Conservation (phyloP, 2,329 filamentous ascomycete species). For the Teratosphaeria pseudoeucalypti region DNA sequence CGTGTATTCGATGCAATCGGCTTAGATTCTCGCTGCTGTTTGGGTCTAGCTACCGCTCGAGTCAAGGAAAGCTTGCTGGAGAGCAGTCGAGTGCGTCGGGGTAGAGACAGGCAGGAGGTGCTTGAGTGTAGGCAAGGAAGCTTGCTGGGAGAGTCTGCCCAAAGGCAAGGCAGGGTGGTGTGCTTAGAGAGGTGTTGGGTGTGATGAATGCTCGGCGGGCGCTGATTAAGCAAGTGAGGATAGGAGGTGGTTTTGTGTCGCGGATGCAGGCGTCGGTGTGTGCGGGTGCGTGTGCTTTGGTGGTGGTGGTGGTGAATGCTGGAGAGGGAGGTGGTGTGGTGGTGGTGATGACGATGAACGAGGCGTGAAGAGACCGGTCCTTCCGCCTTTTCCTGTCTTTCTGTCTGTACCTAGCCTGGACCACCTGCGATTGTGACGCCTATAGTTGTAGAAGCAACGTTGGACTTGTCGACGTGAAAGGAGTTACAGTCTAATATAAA, state of each 20-base stretch:
- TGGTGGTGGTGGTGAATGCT: background rate
- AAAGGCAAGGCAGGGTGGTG: slow-evolving; percentile 2
- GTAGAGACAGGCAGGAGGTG: slow-evolving; percentile 3
- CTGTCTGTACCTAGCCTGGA: slow-evolving; percentile 8
- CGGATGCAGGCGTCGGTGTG: background rate
- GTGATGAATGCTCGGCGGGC: background rate
- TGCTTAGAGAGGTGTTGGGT: background rate
- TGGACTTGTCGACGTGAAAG: background rate
- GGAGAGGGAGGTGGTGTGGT: slow-evolving; percentile 1
- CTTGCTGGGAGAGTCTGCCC: slow-evolving; percentile 3
- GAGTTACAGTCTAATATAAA: background rate
- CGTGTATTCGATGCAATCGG: slow-evolving; percentile 1
- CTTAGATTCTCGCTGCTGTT: slow-evolving; percentile 4
- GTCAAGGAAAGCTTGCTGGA: slow-evolving; percentile 6
- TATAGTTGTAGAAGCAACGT: background rate
- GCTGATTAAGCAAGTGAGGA: slow-evolving; percentile 1
- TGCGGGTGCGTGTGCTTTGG: background rate
- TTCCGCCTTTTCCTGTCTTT: slow-evolving; percentile 5
- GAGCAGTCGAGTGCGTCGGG: slow-evolving; percentile 2
- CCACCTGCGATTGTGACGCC: background rate
- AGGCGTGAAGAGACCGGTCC: background rate
- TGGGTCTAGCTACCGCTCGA: slow-evolving; percentile 5
- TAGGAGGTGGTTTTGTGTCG: slow-evolving; percentile 1
- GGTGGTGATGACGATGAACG: slow-evolving; percentile 1
- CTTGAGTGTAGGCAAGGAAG: slow-evolving; percentile 6